These are phyloP conservation scores for Daldinia vernicosa DNA, from an alignment of 495 filamentous ascomycete species.

Conservation along the genomic window DNA sequence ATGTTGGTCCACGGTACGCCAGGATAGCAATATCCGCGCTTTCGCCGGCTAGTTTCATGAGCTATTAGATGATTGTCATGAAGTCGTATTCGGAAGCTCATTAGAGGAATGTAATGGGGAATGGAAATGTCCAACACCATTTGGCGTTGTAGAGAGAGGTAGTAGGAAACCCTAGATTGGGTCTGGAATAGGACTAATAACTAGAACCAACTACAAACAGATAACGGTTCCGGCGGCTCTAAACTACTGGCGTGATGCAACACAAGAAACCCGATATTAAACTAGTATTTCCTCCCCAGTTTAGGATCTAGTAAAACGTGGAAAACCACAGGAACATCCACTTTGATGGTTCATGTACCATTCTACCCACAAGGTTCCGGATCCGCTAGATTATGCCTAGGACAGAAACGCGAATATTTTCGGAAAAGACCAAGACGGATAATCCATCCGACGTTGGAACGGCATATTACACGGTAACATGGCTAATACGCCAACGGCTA, in stretches of 20 bases:
- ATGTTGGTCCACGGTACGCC: background rate
- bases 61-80: background rate
- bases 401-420: background rate
- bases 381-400: constrained; percentile 3
- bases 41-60: background rate
- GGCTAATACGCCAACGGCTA: background rate
- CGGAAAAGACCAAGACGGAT: background rate
- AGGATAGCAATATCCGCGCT: background rate
- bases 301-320: background rate
- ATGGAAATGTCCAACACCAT: background rate
- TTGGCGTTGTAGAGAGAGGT: background rate
- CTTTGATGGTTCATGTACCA: constrained; percentile 6
- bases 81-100: background rate
- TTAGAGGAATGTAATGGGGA: background rate
- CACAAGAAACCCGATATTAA: constrained; percentile 14
- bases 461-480: background rate
- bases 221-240: background rate
- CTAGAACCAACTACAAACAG: background rate
- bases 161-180: background rate
- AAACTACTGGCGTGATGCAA: constrained; percentile 11
- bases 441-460: background rate
- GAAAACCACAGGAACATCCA: constrained; percentile 11
- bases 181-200: background rate
- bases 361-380: background rate
- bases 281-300: background rate